Evolutionary conservation across 306 rosid genomes (phyloP), one percentile per base, ranked within the genome.

Genomic region (Glycine tomentella): DNA sequence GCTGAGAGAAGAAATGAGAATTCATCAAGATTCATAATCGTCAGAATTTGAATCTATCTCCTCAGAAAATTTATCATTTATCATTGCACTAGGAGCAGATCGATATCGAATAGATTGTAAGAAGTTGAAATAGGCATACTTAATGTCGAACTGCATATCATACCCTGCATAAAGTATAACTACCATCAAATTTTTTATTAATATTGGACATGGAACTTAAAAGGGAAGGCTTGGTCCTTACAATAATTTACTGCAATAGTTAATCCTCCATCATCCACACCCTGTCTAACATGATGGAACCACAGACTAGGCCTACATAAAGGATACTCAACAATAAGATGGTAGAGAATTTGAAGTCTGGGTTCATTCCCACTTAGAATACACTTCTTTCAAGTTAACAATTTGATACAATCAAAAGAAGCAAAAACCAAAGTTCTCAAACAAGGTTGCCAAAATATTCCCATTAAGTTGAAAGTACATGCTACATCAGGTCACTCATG

Each of bases 201-300:
- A 45, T 57, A 83, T 16, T n/a, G 33, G 45, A 25, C 67, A 70
- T 9, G 36, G 57, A 69, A 33, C 61, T 20, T 5, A 14, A 51
- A 69, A 7, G 17, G 49, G 14, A 72, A 80, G 17, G 25, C 14
- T 77, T 63, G 79, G 65, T 76, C 76, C 92, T 88, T 84, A 91
- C 97, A 93, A 65, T 93, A 93, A 71, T 91, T 93, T 56, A 93
- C 86, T 49, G 98, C 98, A 73, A 90, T 87, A 46, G 92, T 85
- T 40, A 87, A 73, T 62, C 92, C 94, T 17, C 81, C 81, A 56
- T 84, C 87, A 85, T 89, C 88, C 5, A 87, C 81, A 73, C 88
- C n/a, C 79, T 93, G 97, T 72, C 91, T 87, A 65, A 93, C 98
- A 76, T 90, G 97, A 89, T 93, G 98, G 81, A 93, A 91, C 98